A percentile compares a stretch with the other conserved stretches of the same genome.
phyloP scores from a whole-genome alignment of 2,329 filamentous ascomycete species.

The Neofusicoccum kwambonambiense region DNA sequence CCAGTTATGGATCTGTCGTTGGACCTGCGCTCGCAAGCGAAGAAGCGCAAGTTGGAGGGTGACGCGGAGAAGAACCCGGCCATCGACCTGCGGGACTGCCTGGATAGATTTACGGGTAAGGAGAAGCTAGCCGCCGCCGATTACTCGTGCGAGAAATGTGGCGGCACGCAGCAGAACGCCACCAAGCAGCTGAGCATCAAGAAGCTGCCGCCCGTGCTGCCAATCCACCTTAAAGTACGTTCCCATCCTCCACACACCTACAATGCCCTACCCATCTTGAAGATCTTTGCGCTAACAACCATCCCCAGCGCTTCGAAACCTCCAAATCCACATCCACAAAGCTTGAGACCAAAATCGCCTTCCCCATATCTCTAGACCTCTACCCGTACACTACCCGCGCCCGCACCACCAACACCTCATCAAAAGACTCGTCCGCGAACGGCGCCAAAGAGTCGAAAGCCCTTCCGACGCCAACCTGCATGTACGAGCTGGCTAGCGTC shows the following conservation, averaged over 20 bases:
- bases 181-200: constrained; percentile 83
- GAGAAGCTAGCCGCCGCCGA: constrained; percentile 75
- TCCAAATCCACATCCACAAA: constrained; percentile 75
- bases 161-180: constrained; percentile 69
- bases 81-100: constrained; percentile 56
- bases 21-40: constrained; percentile 73
- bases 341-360: constrained; percentile 81
- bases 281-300: constrained; percentile 19
- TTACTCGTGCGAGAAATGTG: constrained; percentile 82
- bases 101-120: constrained; percentile 82
- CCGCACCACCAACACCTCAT: not conserved
- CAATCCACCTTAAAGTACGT: constrained; percentile 84
- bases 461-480: constrained; percentile 53
- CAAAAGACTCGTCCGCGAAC: constrained; percentile 23
- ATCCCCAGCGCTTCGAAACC: constrained; percentile 67
- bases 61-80: constrained; percentile 28
- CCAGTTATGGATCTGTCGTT: constrained; percentile 89
- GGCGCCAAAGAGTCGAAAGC: constrained; percentile 26
- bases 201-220: constrained; percentile 80
- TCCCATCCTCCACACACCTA: not conserved
- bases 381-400: constrained; percentile 79
- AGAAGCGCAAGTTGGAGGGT: constrained; percentile 58
- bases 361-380: constrained; percentile 86
- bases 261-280: no score
- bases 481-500: constrained; percentile 85